Base-by-base conservation (phyloP, 2,329 filamentous ascomycete species). In the Ophiostoma novo-ulmi region DNA sequence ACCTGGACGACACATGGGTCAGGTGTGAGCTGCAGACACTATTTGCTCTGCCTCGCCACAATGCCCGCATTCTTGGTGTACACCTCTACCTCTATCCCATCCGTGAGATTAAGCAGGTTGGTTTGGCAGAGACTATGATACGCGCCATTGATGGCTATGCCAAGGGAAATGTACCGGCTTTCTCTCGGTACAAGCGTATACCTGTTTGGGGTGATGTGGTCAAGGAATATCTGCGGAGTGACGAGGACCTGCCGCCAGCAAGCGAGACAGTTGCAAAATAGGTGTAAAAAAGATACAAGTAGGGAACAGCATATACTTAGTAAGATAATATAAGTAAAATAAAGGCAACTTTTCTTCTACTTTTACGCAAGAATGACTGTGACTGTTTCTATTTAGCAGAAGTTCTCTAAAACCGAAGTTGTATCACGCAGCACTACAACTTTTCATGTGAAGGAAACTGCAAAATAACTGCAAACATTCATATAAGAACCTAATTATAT, bases 81-180 rank as follows among this genome's bases (percentile, higher is more conserved):
- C 71, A 73, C 8, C 58, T 72, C 10, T 73, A 73, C 13, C 61
- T 73, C 8, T 73, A 73, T 41, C 72, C 72, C n/a, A 48, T 73
- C 13, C 69, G 69, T 1, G 72, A 73, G 38, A 72, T 73, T 48
- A 72, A 72, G 68, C 63, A 64, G 64, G 72, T 70, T 11, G 72
- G 72, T 20, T 58, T 72, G 3, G 70, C 69, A 5, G 68, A 68
- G 3, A 61, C 39, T 5, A 72, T 73, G 72, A 35, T 55, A 8
- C 67, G 69, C 3, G 72, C 72, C 31, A 72, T 71, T 14, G 72
- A 73, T 22, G 72, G 72, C 35, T 72, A 72, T n/a, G 71, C 69
- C 26, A 41, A 38, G 26, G 72, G 72, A 14, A 73, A 73, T 35
- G 70, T 44, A 35, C 72, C 72, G 1, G 69, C 41, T 2, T 72